Percentiles rank a stretch among this genome's conserved stretches.
phyloP scores from a whole-genome alignment of 106 monocot species.

The Vanilla planifolia region DNA sequence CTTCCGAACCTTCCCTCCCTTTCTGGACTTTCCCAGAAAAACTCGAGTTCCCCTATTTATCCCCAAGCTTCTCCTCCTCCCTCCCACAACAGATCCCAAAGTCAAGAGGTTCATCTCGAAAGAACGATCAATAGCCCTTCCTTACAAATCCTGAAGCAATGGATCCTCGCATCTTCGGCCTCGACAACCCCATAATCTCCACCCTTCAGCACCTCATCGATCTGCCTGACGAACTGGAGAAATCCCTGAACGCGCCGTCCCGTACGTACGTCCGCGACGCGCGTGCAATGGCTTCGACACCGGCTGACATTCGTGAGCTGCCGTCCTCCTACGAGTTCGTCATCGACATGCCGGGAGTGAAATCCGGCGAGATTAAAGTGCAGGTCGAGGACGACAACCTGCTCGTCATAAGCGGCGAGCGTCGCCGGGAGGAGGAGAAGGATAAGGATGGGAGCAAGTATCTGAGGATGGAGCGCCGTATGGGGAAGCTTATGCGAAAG shows the following conservation, averaged over 20 bases:
- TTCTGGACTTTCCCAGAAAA: background rate
- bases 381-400: constrained; percentile 40
- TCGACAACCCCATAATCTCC: constrained; percentile 11
- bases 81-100: background rate
- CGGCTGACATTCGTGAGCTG: constrained; percentile 82
- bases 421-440: constrained; percentile 18
- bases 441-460: constrained; percentile 43
- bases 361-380: constrained; percentile 43
- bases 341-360: constrained; percentile 82
- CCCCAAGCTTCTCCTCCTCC: background rate
- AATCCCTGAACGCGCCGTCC: constrained; percentile 37
- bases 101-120: background rate
- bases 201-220: constrained; percentile 48
- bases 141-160: no score
- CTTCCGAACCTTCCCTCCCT: background rate
- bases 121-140: no score
- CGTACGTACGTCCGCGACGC: constrained; percentile 58
- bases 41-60: background rate
- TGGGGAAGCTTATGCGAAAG: constrained; percentile 73
- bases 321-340: constrained; percentile 43
- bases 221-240: constrained; percentile 23
- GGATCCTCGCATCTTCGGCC: constrained; percentile 1
- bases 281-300: constrained; percentile 59
- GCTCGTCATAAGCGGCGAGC: constrained; percentile 40
- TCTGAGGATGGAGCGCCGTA: constrained; percentile 54